phyloP scores from a whole-genome alignment of 2,329 filamentous ascomycete species.

The Emmonsiellopsis sp. region DNA sequence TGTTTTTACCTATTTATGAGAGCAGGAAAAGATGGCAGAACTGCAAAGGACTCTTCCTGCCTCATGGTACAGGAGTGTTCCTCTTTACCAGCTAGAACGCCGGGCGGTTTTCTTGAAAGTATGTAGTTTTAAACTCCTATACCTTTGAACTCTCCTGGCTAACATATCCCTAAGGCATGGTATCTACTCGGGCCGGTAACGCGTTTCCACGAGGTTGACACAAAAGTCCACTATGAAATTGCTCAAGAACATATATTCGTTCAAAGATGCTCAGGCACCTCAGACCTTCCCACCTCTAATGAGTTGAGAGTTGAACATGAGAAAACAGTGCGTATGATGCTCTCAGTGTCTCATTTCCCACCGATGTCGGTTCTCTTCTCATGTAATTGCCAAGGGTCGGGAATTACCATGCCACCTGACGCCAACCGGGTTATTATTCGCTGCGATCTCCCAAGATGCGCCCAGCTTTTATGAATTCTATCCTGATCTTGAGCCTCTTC shows the following conservation, averaged over 20 bases:
- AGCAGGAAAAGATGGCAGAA: constrained; percentile 20
- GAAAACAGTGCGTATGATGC: constrained; percentile 19
- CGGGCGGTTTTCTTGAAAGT: constrained; percentile 42
- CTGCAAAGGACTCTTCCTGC: constrained; percentile 38
- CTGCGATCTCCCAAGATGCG: constrained; percentile 39
- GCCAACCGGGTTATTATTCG: constrained; percentile 44
- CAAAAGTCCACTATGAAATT: constrained; percentile 41
- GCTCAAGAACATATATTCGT: constrained; percentile 37
- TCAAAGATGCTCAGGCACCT: constrained; percentile 24
- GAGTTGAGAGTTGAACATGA: constrained; percentile 32
- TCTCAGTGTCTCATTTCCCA: background rate
- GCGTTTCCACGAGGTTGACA: constrained; percentile 33
- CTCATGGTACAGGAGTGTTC: constrained; percentile 42
- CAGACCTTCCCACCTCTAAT: constrained; percentile 18
- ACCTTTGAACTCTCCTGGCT: constrained; percentile 3
- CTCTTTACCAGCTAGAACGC: constrained; percentile 42
- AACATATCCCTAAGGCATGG: constrained; percentile 33
- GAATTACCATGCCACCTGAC: constrained; percentile 35
- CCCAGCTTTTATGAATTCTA: constrained; percentile 46
- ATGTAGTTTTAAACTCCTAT: background rate
- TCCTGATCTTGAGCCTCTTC: constrained; percentile 40
- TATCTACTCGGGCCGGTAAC: constrained; percentile 46
- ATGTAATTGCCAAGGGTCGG: constrained; percentile 14
- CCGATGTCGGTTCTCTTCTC: background rate
- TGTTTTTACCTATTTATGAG: background rate